These are phyloP conservation scores for Herpetomonas samuelpessoai DNA, from an alignment of 208 protist genomes.

Conservation along the genomic window DNA sequence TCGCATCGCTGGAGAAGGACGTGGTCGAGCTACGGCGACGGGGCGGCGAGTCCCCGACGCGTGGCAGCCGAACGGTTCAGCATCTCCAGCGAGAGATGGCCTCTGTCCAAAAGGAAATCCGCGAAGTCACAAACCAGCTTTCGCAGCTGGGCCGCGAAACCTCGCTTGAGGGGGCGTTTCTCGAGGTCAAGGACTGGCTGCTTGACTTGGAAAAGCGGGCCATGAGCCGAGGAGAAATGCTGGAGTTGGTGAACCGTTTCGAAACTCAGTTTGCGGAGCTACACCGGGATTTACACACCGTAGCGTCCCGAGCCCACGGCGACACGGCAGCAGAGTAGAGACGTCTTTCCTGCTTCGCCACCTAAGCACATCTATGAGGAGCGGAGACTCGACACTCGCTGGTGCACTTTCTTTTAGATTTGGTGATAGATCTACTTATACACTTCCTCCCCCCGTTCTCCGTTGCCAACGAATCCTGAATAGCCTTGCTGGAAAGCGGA, in stretches of 20 bases:
- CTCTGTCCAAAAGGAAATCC: slow-evolving; percentile 26
- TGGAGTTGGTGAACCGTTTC: slow-evolving; percentile 40
- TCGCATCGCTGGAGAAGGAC: too few relatives aligned
- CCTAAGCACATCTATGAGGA: too few relatives aligned
- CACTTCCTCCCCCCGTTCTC: slow-evolving; percentile 1
- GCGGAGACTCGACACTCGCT: too few relatives aligned
- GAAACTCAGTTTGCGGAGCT: slow-evolving; percentile 37
- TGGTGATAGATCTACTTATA: not conserved
- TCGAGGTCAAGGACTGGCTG: slow-evolving; percentile 86
- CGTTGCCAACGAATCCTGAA: not conserved
- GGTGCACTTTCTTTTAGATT: not conserved
- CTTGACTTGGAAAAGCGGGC: slow-evolving; percentile 64
- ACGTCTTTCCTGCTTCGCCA: too few relatives aligned
- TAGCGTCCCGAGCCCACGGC: too few relatives aligned
- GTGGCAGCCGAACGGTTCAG: too few relatives aligned
- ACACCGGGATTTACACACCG: too few relatives aligned
- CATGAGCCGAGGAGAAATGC: slow-evolving; percentile 54
- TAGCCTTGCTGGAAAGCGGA: slow-evolving; percentile 1
- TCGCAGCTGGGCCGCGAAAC: slow-evolving; percentile 10
- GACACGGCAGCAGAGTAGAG: too few relatives aligned
- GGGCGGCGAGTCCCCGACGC: too few relatives aligned
- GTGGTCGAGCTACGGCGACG: too few relatives aligned
- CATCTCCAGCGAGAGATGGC: too few relatives aligned
- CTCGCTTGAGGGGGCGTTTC: slow-evolving; percentile 52
- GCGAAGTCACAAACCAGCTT: slow-evolving; percentile 32